Conservation (phyloP, 2,329 filamentous ascomycete genomes). For the Ceratocystis albifundus region DNA sequence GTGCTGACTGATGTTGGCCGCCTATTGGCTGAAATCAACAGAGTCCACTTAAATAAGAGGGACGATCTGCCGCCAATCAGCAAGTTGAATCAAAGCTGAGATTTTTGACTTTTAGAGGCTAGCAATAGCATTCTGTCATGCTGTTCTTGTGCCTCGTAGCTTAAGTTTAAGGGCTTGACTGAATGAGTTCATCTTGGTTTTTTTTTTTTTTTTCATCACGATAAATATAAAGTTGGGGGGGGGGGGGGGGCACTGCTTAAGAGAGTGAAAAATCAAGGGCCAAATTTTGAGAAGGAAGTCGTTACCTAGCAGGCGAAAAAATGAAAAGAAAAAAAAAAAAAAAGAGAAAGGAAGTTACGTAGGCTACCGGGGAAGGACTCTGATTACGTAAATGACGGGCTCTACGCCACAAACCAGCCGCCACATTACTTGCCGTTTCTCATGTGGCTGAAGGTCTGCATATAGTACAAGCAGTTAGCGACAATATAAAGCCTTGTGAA, state of each 20-base stretch:
- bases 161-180: neutral
- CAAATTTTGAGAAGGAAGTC: no score
- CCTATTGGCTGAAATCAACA: neutral
- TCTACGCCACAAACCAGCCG: neutral
- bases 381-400: no score
- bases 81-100: neutral
- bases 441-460: neutral
- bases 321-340: no score
- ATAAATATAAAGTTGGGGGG: no score
- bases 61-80: slow-evolving; percentile 6
- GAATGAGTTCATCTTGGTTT: neutral
- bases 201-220: neutral
- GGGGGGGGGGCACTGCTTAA: no score
- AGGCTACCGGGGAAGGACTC: no score
- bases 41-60: neutral
- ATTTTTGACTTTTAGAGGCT: neutral
- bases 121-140: no score
- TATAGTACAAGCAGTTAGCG: neutral
- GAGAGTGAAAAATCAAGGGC: no score
- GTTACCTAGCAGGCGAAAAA: no score
- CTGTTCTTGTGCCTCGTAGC: no score
- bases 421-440: neutral
- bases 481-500: neutral
- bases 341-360: no score
- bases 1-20: neutral